phyloP scores from a whole-genome alignment of 2,329 filamentous ascomycete species.

The Pseudogymnoascus sp. region DNA sequence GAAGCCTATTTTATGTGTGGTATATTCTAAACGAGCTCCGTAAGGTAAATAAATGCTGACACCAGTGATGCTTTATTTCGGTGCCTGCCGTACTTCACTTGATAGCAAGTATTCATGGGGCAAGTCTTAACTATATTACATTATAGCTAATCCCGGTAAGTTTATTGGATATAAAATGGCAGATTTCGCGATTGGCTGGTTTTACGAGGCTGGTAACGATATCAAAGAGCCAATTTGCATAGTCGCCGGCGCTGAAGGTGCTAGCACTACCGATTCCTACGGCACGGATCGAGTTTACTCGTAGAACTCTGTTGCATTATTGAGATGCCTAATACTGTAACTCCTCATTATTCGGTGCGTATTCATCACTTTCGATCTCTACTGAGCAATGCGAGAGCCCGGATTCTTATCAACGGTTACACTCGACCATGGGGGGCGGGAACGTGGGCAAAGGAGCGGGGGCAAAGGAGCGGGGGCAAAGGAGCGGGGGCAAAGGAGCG shows the following conservation, averaged over 20 bases:
- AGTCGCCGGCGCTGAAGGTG: too few species aligned
- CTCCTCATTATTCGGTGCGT: too few species aligned
- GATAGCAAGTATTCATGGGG: not conserved
- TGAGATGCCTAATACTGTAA: too few species aligned
- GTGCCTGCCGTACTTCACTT: not conserved
- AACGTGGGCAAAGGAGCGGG: not conserved
- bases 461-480: too few species aligned
- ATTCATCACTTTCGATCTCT: too few species aligned
- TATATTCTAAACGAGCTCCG: not conserved
- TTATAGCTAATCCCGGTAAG: not conserved
- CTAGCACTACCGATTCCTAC: too few species aligned
- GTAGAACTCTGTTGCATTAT: too few species aligned
- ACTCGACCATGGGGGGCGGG: not conserved
- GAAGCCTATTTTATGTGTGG: not conserved
- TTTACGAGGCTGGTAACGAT: too few species aligned
- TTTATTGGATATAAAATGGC: not conserved
- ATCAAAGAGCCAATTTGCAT: not conserved
- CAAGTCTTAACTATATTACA: not conserved
- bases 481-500: not conserved
- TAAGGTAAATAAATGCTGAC: not conserved
- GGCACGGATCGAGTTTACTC: too few species aligned
- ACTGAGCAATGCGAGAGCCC: not conserved
- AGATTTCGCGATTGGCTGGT: too few species aligned
- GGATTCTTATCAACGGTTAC: not conserved
- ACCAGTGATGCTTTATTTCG: not conserved